Evolutionary conservation across 1,139 yeast species (phyloP).

Genomic region (Sporopachydermia cereana): DNA sequence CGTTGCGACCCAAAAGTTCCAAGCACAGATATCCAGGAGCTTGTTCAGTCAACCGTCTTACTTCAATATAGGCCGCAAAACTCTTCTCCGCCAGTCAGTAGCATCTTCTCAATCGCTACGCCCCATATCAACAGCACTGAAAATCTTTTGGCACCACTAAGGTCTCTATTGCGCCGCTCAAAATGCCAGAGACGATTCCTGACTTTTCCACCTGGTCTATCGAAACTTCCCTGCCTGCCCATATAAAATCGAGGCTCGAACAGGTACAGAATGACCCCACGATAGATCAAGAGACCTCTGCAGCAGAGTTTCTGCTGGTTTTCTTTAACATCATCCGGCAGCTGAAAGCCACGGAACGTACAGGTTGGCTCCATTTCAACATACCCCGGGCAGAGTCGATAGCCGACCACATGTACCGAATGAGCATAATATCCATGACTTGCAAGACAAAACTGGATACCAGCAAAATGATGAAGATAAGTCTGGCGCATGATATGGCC

Average conservation of each 20-base stretch:
- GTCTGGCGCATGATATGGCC: constrained; percentile 89
- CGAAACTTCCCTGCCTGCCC: constrained; percentile 14
- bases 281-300: constrained; percentile 12
- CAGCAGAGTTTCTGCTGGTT: constrained; percentile 43
- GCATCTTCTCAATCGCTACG: too few relatives aligned
- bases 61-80: too few relatives aligned
- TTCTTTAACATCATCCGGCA: constrained; percentile 68
- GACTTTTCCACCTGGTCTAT: constrained; percentile 13
- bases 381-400: constrained; percentile 62
- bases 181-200: background rate
- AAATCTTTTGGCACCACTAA: too few relatives aligned
- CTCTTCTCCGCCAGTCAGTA: too few relatives aligned
- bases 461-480: constrained; percentile 68
- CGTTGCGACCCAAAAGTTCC: too few relatives aligned
- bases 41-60: too few relatives aligned
- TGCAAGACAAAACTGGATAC: constrained; percentile 41
- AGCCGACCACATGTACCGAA: constrained; percentile 94
- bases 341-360: constrained; percentile 71
- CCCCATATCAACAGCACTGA: too few relatives aligned
- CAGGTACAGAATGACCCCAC: constrained; percentile 10
- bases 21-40: too few relatives aligned
- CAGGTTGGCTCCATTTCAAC: constrained; percentile 86
- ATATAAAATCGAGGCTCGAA: constrained; percentile 10
- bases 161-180: too few relatives aligned
- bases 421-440: constrained; percentile 76